A percentile compares a stretch with the other conserved stretches of the same genome.
phyloP scores from a whole-genome alignment of 2,329 filamentous ascomycete genomes.

The Aspergillus alliaceus region DNA sequence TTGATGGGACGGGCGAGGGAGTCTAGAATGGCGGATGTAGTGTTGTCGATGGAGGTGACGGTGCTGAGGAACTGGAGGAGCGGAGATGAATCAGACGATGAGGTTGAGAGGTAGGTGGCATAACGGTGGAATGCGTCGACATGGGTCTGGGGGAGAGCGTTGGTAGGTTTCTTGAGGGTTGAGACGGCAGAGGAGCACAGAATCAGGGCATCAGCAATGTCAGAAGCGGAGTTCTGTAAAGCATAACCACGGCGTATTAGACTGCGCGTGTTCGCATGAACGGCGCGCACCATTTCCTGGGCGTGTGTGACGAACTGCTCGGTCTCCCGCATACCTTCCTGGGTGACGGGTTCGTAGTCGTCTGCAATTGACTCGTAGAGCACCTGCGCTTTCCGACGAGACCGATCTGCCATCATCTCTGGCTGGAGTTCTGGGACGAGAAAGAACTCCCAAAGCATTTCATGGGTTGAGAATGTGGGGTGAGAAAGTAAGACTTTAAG shows the following conservation, averaged over 20 bases:
- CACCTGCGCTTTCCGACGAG: slow-evolving; percentile 79
- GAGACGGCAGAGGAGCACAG: slow-evolving; percentile 49
- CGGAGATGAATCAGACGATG: slow-evolving; percentile 68
- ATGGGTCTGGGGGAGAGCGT: slow-evolving; percentile 69
- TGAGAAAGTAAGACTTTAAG: slow-evolving; percentile 82
- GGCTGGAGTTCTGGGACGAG: slow-evolving; percentile 90
- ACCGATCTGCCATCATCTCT: slow-evolving; percentile 85
- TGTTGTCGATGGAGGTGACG: slow-evolving; percentile 77
- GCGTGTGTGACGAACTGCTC: slow-evolving; percentile 92
- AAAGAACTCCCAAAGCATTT: slow-evolving; percentile 99
- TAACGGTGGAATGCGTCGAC: slow-evolving; percentile 72
- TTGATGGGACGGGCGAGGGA: slow-evolving; percentile 77
- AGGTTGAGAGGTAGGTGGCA: slow-evolving; percentile 61
- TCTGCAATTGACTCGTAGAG: slow-evolving; percentile 82
- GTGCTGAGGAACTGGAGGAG: slow-evolving; percentile 71
- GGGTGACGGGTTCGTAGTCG: slow-evolving; percentile 75
- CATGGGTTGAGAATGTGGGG: slow-evolving; percentile 90
- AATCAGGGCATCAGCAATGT: slow-evolving; percentile 44
- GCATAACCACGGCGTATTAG: slow-evolving; percentile 78
- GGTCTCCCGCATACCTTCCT: slow-evolving; percentile 76
- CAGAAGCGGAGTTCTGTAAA: slow-evolving; percentile 62
- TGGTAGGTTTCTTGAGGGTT: slow-evolving; percentile 49
- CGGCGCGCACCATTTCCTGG: slow-evolving; percentile 80
- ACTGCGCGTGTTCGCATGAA: slow-evolving; percentile 80
- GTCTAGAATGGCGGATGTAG: slow-evolving; percentile 75